These are phyloP conservation scores for Tylopilus sp. DNA, from an alignment of 1,284 basidiomycete genomes.

Conservation along the genomic window DNA sequence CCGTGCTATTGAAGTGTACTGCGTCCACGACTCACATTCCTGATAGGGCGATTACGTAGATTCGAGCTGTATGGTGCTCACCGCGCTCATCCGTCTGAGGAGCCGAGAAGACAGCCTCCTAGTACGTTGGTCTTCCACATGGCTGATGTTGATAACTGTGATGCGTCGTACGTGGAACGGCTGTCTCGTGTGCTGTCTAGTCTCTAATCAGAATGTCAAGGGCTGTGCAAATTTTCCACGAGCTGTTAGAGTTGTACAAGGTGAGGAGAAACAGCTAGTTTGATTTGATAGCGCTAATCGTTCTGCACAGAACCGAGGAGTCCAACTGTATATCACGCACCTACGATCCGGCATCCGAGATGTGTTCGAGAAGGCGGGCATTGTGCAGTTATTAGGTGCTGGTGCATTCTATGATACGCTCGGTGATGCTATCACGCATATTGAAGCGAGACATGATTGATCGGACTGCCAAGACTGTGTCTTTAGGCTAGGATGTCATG, in stretches of 20 bases:
- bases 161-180: slow-evolving; percentile 66
- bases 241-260: slow-evolving; percentile 74
- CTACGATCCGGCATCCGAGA: slow-evolving; percentile 52
- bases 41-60: slow-evolving; percentile 67
- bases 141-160: slow-evolving; percentile 78
- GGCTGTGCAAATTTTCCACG: slow-evolving; percentile 80
- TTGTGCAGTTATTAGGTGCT: slow-evolving; percentile 59
- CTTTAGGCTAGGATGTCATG: neutral
- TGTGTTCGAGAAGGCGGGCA: slow-evolving; percentile 64
- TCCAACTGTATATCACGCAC: slow-evolving; percentile 76
- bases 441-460: slow-evolving; percentile 33
- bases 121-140: slow-evolving; percentile 83
- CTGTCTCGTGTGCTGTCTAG: neutral
- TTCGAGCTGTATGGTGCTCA: slow-evolving; percentile 77
- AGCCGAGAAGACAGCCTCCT: slow-evolving; percentile 70
- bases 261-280: slow-evolving; percentile 34
- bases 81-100: slow-evolving; percentile 81
- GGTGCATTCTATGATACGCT: slow-evolving; percentile 72
- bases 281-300: neutral
- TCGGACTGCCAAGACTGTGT: neutral
- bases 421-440: slow-evolving; percentile 53
- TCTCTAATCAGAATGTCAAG: slow-evolving; percentile 35
- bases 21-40: neutral
- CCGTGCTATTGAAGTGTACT: slow-evolving; percentile 18
- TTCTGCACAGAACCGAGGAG: slow-evolving; percentile 53